phyloP scores from a whole-genome alignment of 1,139 yeast species.

The Saccharomyces hybrid region DNA sequence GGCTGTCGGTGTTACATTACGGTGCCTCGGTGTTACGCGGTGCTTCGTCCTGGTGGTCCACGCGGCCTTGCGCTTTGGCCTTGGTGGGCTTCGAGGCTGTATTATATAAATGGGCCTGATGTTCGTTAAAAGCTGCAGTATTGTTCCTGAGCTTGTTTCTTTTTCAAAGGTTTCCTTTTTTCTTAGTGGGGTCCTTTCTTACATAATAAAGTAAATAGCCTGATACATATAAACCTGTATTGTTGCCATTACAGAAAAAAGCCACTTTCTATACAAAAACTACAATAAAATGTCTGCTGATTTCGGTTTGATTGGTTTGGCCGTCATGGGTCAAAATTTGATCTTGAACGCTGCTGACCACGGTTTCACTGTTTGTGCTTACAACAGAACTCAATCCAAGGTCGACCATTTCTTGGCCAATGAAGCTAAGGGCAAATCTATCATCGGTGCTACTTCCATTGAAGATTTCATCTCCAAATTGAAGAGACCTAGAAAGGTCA shows the following conservation, averaged over 20 bases:
- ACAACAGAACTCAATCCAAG: slow-evolving; percentile 93
- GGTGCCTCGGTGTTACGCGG: slow-evolving; percentile 1
- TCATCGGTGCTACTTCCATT: slow-evolving; percentile 90
- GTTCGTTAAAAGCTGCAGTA: neutral
- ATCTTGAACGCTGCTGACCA: slow-evolving; percentile 97
- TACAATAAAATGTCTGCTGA: slow-evolving; percentile 48
- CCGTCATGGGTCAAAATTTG: slow-evolving; percentile 99
- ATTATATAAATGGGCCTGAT: neutral
- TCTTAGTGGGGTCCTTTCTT: neutral
- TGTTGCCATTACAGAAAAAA: neutral
- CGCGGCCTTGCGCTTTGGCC: neutral
- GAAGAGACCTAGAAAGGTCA: slow-evolving; percentile 95
- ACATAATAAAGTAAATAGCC: neutral
- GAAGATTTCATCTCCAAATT: slow-evolving; percentile 81
- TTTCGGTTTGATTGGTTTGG: slow-evolving; percentile 98
- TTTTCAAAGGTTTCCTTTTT: neutral
- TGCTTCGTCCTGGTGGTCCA: neutral
- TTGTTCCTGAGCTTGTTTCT: neutral
- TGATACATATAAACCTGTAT: neutral
- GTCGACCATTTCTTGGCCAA: slow-evolving; percentile 88
- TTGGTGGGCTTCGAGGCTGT: neutral
- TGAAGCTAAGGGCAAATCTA: slow-evolving; percentile 95
- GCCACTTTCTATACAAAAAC: neutral
- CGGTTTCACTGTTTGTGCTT: slow-evolving; percentile 94
- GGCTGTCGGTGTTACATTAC: neutral